phyloP scores from a whole-genome alignment of 768 basidiomycete species.

The Exidia glandulosa region DNA sequence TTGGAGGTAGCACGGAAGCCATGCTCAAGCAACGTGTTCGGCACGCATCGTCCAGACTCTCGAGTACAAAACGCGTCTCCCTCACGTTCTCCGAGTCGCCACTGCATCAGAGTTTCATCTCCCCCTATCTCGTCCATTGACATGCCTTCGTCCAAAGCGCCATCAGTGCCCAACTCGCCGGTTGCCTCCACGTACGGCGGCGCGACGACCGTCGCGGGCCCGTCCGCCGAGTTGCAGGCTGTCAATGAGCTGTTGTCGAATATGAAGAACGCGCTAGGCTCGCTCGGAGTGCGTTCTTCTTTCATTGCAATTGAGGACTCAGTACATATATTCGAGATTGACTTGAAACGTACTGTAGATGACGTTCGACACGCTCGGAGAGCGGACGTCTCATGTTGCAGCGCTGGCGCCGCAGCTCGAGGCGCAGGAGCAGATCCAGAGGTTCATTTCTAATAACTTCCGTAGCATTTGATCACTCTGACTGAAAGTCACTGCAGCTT shows the following conservation, averaged over 20 bases:
- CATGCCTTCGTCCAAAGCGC: background rate
- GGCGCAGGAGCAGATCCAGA: slow-evolving; percentile 29
- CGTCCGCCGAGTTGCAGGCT: slow-evolving; percentile 8
- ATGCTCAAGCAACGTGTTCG: background rate
- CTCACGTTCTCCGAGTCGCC: too few species aligned
- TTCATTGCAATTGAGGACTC: too few species aligned
- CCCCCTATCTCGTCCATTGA: too few species aligned
- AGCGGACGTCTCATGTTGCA: slow-evolving; percentile 33
- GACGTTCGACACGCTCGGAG: slow-evolving; percentile 33
- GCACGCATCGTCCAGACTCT: background rate
- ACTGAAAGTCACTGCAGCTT: slow-evolving; percentile 33
- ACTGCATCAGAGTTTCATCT: too few species aligned
- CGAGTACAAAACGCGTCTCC: background rate
- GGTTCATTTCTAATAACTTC: slow-evolving; percentile 15
- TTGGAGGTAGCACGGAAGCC: too few species aligned
- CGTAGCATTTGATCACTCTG: background rate
- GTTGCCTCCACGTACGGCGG: background rate
- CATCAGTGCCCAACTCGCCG: background rate
- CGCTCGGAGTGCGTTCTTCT: slow-evolving; percentile 25
- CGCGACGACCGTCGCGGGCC: slow-evolving; percentile 5
- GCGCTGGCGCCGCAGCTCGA: slow-evolving; percentile 28
- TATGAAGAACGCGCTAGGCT: slow-evolving; percentile 21
- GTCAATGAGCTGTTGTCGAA: slow-evolving; percentile 15
- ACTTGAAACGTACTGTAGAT: slow-evolving; percentile 25
- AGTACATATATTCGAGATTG: too few species aligned